Evolutionary conservation across 306 rosid genomes (phyloP), one percentile per base, ranked within the genome.

Genomic region (Sechiopsis laciniata): DNA sequence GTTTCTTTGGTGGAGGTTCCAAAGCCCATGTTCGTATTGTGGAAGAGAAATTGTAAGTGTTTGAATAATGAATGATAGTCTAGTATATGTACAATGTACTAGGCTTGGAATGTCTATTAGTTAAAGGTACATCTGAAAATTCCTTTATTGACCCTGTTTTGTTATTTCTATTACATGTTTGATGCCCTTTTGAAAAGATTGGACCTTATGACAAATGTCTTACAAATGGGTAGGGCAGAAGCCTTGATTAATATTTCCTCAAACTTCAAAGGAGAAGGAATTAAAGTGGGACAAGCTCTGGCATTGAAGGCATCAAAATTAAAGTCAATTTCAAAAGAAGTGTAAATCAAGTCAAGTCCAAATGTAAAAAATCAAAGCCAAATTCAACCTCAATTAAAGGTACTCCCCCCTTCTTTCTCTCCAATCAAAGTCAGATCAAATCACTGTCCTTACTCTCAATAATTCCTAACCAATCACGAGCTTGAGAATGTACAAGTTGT

Each of bases 81-180:
- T 50, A 68, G 10, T 37, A 9, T 42, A 22, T 22, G 9, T 69
- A 7, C 58, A 48, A 21, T 22, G 9, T 69, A 7, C 73, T 48
- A 48, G 42, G 59, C 56, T 52, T 52, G 73, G 73, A 24, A 6
- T 68, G 73, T 68, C 40, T 46, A 68, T 68, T 14, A 50, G 73
- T 22, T 68, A 24, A 24, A 68, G 57, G 57, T 16, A 22, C 73
- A 46, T 46, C 16, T 67, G 55, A 48, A 48, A 22, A 68, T 48
- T 35, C 20, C 73, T 68, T 68, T 46, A 48, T 68, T 68, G 73
- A 46, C 56, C 24, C 7, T 68, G 73, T 46, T 13, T 21, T 14
- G 20, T 48, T 66, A 66, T 42, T 66, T 45, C 17, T 66, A 32
- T 45, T 62, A 19, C 72, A 66, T 66, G n/a, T 66, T 66, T 45